A percentile compares a stretch with the other conserved stretches of the same genome.
phyloP scores from a whole-genome alignment of 345 rosid genomes.

The Raphanus sativus region DNA sequence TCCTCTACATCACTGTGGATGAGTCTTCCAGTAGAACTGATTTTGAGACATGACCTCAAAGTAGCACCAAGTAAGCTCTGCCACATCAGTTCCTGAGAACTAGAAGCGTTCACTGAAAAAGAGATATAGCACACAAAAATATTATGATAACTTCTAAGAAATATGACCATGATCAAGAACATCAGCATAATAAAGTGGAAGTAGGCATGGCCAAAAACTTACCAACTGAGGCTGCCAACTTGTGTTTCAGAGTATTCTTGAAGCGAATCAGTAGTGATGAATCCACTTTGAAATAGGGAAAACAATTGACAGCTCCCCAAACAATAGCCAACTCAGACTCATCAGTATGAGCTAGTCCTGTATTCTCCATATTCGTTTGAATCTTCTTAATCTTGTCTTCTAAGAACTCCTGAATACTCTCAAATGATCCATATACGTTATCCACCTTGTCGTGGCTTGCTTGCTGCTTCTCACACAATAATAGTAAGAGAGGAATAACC shows the following conservation, averaged over 20 bases:
- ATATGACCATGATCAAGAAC: neutral
- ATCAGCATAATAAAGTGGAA: neutral
- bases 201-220: slow-evolving; percentile 6
- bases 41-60: slow-evolving; percentile 50
- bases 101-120: slow-evolving; percentile 50
- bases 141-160: neutral
- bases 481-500: slow-evolving; percentile 51
- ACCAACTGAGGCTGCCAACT: slow-evolving; percentile 50
- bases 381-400: slow-evolving; percentile 31
- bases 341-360: slow-evolving; percentile 36
- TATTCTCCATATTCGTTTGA: slow-evolving; percentile 34
- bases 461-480: slow-evolving; percentile 57
- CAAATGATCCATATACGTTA: slow-evolving; percentile 42
- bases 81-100: slow-evolving; percentile 55
- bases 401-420: slow-evolving; percentile 49
- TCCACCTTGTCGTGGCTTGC: slow-evolving; percentile 11
- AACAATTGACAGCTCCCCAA: slow-evolving; percentile 67
- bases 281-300: slow-evolving; percentile 46
- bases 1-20: slow-evolving; percentile 48
- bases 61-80: slow-evolving; percentile 66
- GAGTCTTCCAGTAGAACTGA: slow-evolving; percentile 9
- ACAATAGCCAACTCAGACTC: slow-evolving; percentile 52
- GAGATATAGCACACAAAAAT: neutral
- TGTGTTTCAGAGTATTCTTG: slow-evolving; percentile 49
- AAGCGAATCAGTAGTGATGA: slow-evolving; percentile 48